Evolutionary conservation across 2,329 filamentous ascomycete species (phyloP).

Genomic region (Colletotrichum sp.): DNA sequence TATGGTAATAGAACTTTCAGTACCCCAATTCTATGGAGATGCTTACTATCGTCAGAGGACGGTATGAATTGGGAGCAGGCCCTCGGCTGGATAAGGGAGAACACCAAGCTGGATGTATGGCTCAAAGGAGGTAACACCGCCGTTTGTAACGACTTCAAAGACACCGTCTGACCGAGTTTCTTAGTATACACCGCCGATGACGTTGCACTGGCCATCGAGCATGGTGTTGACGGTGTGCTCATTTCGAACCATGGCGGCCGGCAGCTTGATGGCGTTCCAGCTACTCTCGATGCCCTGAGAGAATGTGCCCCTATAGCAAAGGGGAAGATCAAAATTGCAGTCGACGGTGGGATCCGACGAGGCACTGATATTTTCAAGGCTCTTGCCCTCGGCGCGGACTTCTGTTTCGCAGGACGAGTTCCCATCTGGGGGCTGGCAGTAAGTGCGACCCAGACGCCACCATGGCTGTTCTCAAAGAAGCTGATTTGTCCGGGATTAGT

Average conservation of each 20-base stretch:
- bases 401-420: background rate
- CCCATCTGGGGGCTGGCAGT: background rate
- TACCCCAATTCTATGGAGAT: background rate
- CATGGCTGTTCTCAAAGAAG: rapidly evolving
- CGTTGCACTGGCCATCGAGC: background rate
- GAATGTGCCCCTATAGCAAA: background rate
- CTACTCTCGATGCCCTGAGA: background rate
- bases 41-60: background rate
- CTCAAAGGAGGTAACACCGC: background rate
- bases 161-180: background rate
- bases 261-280: background rate
- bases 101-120: background rate
- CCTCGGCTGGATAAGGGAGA: background rate
- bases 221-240: background rate
- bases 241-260: background rate
- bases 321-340: background rate
- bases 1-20: background rate
- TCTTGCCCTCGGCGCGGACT: background rate
- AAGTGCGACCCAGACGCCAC: background rate
- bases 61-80: background rate
- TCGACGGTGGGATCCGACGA: background rate
- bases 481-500: background rate
- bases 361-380: background rate
- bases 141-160: background rate
- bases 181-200: background rate